Conservation (phyloP, 306 rosid genomes). For the Inga oerstediana region DNA sequence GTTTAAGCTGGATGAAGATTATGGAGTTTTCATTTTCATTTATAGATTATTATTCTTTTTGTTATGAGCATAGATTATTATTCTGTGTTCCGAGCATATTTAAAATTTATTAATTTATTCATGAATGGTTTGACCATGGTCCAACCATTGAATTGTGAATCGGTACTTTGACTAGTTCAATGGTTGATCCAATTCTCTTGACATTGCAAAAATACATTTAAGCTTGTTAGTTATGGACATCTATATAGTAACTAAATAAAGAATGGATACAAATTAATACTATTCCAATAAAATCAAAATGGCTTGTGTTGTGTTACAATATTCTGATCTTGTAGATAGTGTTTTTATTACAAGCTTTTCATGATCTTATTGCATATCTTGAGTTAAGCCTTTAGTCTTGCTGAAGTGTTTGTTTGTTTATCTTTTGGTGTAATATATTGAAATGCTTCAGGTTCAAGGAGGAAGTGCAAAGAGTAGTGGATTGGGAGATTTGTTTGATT, state of each 20-base stretch:
- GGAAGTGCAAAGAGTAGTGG: conserved; percentile 77
- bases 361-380: conserved; percentile 21
- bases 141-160: not conserved
- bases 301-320: not conserved
- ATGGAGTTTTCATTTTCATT: not conserved
- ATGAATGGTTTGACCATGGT: not conserved
- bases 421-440: conserved; percentile 11
- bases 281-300: not conserved
- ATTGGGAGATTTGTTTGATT: conserved; percentile 66
- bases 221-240: not conserved
- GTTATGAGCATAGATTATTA: not conserved
- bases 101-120: not conserved
- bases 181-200: not conserved
- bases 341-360: conserved; percentile 13
- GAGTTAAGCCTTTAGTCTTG: conserved; percentile 8
- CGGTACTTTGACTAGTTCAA: not conserved
- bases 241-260: not conserved
- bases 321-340: not conserved
- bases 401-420: conserved; percentile 17
- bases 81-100: not conserved
- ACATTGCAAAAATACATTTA: not conserved
- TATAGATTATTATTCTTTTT: not conserved
- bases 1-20: not conserved
- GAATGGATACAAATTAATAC: not conserved
- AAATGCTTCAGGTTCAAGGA: conserved; percentile 66